Evolutionary conservation across 345 rosid species (phyloP), one percentile per base, ranked within the genome.

Genomic region (Populus ilicifolia): DNA sequence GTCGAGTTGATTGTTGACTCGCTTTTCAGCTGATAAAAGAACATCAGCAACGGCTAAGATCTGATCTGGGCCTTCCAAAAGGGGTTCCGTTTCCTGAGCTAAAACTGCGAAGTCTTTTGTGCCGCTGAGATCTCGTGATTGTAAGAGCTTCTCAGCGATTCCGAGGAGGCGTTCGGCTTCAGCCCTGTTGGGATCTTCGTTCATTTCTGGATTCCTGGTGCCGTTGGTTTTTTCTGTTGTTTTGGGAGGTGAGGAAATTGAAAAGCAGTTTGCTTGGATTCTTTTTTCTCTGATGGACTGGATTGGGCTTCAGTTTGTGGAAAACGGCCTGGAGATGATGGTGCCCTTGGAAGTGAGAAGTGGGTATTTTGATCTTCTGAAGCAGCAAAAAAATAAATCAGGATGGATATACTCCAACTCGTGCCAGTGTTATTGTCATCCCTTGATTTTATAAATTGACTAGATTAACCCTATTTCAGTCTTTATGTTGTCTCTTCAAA

Each of bases 121-220:
- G 12, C 93, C 94, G 77, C 61, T 85, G 6, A 90, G 86, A 87
- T 96, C 99, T 20, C 90, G 89, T 2, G 85, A 74, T 5, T 82
- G 86, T 44, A 92, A 91, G 29, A 91, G 94, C 82, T 92, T 96
- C 85, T 91, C 93, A 12, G 96, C 90, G 77, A 96, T 83, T 76
- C 98, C 97, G 5, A 96, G 90, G 59, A 93, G 89, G 59, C 97
- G 96, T 50, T 91, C 89, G 16, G 95, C 98, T 82, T 96, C 96
- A 1, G 84, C 75, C 74, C 86, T 80, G 78, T 79, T 88, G 8
- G 88, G 52, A 48, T 79, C 85, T 17, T 78, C 85, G 70, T 86
- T 89, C 96, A 92, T 93, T 85, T 69, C 13, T 18, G 48, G 29
- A 6, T 43, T 30, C 13, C 25, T 7, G 50, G 20, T 36, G 52